Percentiles rank a stretch among this genome's conserved stretches.
phyloP scores from a whole-genome alignment of 805 yeast genomes.

The Lachancea cidri region DNA sequence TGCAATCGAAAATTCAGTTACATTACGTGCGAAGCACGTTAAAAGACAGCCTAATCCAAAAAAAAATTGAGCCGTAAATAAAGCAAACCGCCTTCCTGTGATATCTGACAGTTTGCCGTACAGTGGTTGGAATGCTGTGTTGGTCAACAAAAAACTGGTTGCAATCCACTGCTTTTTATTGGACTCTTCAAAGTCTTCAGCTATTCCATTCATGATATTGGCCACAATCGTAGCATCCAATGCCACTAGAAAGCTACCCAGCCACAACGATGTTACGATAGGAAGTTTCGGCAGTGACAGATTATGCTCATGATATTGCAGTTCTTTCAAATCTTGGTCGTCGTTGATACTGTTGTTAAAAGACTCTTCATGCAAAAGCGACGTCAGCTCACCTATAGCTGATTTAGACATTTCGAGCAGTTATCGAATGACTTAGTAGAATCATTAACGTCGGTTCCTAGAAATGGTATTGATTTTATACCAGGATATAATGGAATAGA shows the following conservation, averaged over 20 bases:
- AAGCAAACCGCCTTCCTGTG: constrained; percentile 44
- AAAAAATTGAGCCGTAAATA: constrained; percentile 37
- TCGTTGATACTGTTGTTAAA: not conserved
- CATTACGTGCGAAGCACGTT: constrained; percentile 34
- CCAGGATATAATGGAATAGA: no score
- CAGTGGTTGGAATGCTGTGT: constrained; percentile 62
- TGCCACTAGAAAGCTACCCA: constrained; percentile 43
- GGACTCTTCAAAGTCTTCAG: constrained; percentile 45
- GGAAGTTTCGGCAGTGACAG: constrained; percentile 27
- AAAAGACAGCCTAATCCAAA: constrained; percentile 45
- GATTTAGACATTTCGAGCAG: not conserved
- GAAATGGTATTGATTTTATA: no score
- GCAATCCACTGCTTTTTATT: constrained; percentile 59
- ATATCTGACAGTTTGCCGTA: constrained; percentile 57
- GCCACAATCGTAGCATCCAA: constrained; percentile 45
- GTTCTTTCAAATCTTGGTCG: constrained; percentile 11
- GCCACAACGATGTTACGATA: constrained; percentile 38
- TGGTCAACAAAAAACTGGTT: constrained; percentile 56
- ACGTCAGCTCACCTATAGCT: not conserved
- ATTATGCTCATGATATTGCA: constrained; percentile 25
- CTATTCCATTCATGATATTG: constrained; percentile 43
- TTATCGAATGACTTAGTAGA: no score
- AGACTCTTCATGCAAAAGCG: not conserved
- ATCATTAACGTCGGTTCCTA: no score
- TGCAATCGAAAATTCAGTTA: constrained; percentile 43